Evolutionary conservation across 805 yeast species (phyloP).

Genomic region (Ogataea nakhonphanomensis): DNA sequence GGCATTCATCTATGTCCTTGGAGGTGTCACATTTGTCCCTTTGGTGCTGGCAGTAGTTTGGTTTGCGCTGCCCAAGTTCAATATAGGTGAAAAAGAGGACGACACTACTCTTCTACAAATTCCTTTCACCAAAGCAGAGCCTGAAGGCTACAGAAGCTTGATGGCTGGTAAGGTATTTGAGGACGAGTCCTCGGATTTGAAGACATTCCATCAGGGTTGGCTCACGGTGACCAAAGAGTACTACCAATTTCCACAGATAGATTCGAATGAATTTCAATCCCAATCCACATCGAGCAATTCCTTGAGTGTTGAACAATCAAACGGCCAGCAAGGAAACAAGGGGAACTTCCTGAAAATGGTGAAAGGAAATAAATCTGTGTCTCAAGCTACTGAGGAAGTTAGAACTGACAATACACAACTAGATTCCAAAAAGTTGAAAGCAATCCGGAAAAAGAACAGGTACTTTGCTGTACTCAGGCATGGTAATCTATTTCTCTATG

Average conservation of each 20-base stretch:
- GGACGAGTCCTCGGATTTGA: conserved; percentile 54
- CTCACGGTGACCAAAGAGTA: conserved; percentile 79
- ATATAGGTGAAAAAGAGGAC: conserved; percentile 20
- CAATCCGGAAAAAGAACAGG: conserved; percentile 50
- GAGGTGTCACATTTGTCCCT: conserved; percentile 83
- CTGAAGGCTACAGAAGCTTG: conserved; percentile 32
- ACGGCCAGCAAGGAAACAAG: conserved; percentile 6
- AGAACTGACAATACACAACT: conserved; percentile 27
- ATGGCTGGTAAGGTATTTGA: conserved; percentile 69
- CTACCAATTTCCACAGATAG: conserved; percentile 46
- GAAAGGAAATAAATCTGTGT: conserved; percentile 12
- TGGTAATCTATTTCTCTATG: conserved; percentile 84
- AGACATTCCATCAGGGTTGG: conserved; percentile 71
- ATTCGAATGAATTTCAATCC: conserved; percentile 26
- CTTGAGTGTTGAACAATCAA: conserved; percentile 5
- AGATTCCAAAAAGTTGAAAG: conserved; percentile 37
- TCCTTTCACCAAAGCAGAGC: conserved; percentile 9
- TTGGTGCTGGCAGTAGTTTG: conserved; percentile 41
- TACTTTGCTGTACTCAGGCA: conserved; percentile 75
- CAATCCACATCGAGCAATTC: conserved; percentile 10
- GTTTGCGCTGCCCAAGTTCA: conserved; percentile 36
- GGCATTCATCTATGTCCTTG: conserved; percentile 56
- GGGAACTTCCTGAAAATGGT: conserved; percentile 20
- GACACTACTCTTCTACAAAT: conserved; percentile 14
- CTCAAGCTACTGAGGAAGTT: conserved; percentile 6